Base-by-base conservation (phyloP, 345 rosid genomes). In the Orychophragmus violaceus region DNA sequence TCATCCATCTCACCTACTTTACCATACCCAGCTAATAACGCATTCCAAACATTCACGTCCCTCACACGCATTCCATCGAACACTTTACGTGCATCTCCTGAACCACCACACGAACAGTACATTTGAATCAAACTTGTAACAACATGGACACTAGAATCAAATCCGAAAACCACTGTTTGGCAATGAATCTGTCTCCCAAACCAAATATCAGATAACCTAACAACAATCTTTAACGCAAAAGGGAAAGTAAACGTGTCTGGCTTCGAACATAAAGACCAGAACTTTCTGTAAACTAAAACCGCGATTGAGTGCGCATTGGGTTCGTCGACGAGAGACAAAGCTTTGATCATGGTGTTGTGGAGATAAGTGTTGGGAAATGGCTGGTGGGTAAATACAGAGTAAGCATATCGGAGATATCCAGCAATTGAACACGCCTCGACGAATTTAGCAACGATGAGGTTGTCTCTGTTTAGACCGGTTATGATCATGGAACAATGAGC, bases 161-260 rank as follows among this genome's bases (percentile, higher is more conserved):
- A 70, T 33, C 98, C 98, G 2, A 56, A 60, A 49, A 71, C 68
- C 18, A 83, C 49, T 4, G 78, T 46, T 62, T 88, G 90, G 14
- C 72, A 54, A 54, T 88, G 96, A 65, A 88, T 11, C 77, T 82
- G 85, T 52, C 71, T 78, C 35, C 90, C 98, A 0, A 80, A 48
- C n/a, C 52, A 68, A 50, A 78, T 32, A 6, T 75, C 76, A 21
- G 75, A 71, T 30, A 84, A 57, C 22, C 75, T 52, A 23, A 75
- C 44, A 55, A 67, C 82, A 12, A 85, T 84, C 75, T 82, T 87
- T 60, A 84, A 57, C 41, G 49, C 85, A 63, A 80, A 82, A 32
- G 94, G 90, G 67, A 81, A 78, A 1, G 95, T 82, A 67, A 88
- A 87, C 17, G 85, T 50, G 66, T 91, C 91, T 3, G 90, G 89